Evolutionary conservation across 2,329 filamentous ascomycete species (phyloP), one percentile per base, ranked within the genome.

Genomic region (Sphaerostilbella broomeana): DNA sequence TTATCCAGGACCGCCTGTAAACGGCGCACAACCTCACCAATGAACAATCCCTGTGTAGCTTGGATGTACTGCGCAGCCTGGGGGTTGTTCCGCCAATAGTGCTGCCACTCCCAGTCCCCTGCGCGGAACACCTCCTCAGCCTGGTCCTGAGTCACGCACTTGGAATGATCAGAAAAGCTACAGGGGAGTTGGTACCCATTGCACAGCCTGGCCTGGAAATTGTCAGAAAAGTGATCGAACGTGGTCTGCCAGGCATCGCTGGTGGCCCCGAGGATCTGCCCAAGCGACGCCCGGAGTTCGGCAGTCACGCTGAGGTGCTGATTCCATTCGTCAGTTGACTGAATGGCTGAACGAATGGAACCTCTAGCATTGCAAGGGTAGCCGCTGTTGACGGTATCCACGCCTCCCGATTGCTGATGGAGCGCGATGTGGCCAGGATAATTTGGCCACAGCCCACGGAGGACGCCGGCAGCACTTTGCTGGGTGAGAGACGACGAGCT

Each of bases 221-320:
- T 40, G n/a, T 40, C 37, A 11, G 37, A 40, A 16, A 40, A 40
- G 37, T 40, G 37, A 2, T 40, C 37, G n/a, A 40, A 40, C 3
- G 37, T 40, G 22, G 12, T 28, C 18, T 40, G 37, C 37, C 37
- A 40, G n/a, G 37, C 17, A 21, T 30, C 7, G 18, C 37, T 34
- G 1, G 37, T 40, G 8, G 37, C 37, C 0, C 37, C 37, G 13
- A 40, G 37, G 5, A 40, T 40, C 9, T 28, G 22, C 13, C 37
- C 37, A 13, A 40, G 22, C 1, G 37, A 40, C 6, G 27, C 22
- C 10, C 37, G 26, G 11, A 40, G 29, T 12, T 34, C 37, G 15
- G 37, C 22, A 8, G 37, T 40, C 6, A 28, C 37, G 17, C 29
- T 40, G 16, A 40, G 37, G 15, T 40, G 37, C 22, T 28, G n/a